These are phyloP conservation scores for Nakazawaea laoshanensis DNA, from an alignment of 805 yeast species.

Conservation along the genomic window DNA sequence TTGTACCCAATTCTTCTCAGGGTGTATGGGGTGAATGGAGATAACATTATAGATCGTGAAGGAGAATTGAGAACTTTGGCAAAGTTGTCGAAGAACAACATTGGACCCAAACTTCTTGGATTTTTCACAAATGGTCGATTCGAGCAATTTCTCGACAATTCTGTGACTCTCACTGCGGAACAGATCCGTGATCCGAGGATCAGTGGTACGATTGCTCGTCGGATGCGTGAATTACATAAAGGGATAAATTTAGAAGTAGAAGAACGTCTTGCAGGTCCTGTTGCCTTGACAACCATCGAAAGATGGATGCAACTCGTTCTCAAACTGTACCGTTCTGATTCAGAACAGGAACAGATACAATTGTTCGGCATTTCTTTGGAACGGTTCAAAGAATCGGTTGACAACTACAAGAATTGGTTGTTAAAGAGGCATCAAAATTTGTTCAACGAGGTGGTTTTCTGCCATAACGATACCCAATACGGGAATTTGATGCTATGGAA, in stretches of 20 bases:
- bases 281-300: constrained; percentile 57
- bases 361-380: constrained; percentile 39
- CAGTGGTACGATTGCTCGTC: constrained; percentile 80
- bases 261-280: constrained; percentile 57
- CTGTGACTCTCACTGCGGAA: constrained; percentile 62
- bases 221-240: constrained; percentile 91
- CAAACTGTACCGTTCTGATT: constrained; percentile 1
- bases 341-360: constrained; percentile 26
- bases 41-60: constrained; percentile 77
- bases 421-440: constrained; percentile 35
- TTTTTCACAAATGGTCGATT: constrained; percentile 89
- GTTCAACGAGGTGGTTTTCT: constrained; percentile 55
- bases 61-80: constrained; percentile 66
- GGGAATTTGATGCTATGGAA: constrained; percentile 71
- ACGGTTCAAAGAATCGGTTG: constrained; percentile 37
- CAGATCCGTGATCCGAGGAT: constrained; percentile 72
- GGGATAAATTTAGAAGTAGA: constrained; percentile 57
- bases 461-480: constrained; percentile 96
- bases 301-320: constrained; percentile 45
- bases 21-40: constrained; percentile 85
- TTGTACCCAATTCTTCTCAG: constrained; percentile 63
- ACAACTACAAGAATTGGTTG: constrained; percentile 57
- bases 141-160: constrained; percentile 85
- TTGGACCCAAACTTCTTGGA: constrained; percentile 86
- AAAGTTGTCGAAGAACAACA: constrained; percentile 65